Evolutionary conservation across 2,329 filamentous ascomycete species (phyloP), one percentile per base, ranked within the genome.

Genomic region (Penicillium expansum): DNA sequence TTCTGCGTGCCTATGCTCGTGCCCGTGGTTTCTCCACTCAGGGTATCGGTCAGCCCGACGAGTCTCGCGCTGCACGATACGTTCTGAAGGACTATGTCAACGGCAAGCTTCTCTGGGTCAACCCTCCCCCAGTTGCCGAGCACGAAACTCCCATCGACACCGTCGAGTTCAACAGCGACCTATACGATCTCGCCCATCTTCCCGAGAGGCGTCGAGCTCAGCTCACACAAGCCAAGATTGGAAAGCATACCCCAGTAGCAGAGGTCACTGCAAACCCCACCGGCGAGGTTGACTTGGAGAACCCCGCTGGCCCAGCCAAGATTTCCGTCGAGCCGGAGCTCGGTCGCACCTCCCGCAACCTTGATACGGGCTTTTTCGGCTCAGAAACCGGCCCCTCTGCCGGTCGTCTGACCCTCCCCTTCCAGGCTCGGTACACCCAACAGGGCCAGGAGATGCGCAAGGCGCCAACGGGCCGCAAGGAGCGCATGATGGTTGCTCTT

Each of bases 41-140:
- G 52, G 94, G 94, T 68, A 84, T 90, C 33, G 93, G 94, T 9
- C 90, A 94, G 70, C 93, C 94, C 0, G 94, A 99, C 68, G 92
- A 96, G 78, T 95, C 92, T 1, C 85, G 94, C 66, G 94, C 94
- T 7, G 92, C 93, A 5, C 85, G 94, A 52, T 89, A 91, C 65
- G 83, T 99, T 16, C 83, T 99, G 27, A 99, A 99, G 74, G 94
- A 99, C 77, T 99, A 97, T 69, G 94, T 99, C 65, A 96, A 89
- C 71, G 94, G 94, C 61, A 97, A 97, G 77, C 83, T 99, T 0
- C 83, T 97, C 6, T 97, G 89, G 78, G 94, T 92, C 64, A 88
- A 93, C 67, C 92, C 94, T 5, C 94, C 94, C 0, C 92, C 92
- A 0, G 50, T 60, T 3, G 54, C 79, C 2, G 71, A 72, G 35